A percentile compares a stretch with the other conserved stretches of the same genome.
Conservation (phyloP, 306 rosid genomes). For the Macrotyloma uniflorum region DNA sequence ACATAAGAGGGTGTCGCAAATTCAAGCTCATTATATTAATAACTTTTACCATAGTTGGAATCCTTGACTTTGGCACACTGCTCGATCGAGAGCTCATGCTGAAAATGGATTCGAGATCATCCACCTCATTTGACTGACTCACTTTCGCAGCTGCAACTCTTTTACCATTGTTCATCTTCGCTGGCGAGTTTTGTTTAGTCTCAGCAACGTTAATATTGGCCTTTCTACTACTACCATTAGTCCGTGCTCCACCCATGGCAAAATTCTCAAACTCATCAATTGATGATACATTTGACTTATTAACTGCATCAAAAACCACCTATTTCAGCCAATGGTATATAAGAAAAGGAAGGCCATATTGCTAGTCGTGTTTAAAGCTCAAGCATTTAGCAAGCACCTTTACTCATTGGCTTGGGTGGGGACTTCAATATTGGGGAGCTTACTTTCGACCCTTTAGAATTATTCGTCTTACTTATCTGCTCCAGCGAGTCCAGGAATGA, state of each 20-base stretch:
- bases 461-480: conserved; percentile 50
- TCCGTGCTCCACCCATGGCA: conserved; percentile 59
- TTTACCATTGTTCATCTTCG: conserved; percentile 46
- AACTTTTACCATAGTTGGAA: conserved; percentile 60
- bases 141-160: conserved; percentile 42
- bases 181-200: conserved; percentile 37
- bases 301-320: conserved; percentile 49
- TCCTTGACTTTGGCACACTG: conserved; percentile 85
- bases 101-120: conserved; percentile 82
- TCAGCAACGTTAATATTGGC: conserved; percentile 39
- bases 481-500: conserved; percentile 57
- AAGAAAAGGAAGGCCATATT: background rate
- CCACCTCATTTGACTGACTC: conserved; percentile 39
- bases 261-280: conserved; percentile 88
- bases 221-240: conserved; percentile 45
- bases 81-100: conserved; percentile 60
- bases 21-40: conserved; percentile 22
- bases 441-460: conserved; percentile 48
- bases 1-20: conserved; percentile 24
- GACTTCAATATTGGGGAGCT: conserved; percentile 58
- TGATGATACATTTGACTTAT: conserved; percentile 52
- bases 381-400: conserved; percentile 51
- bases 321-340: conserved; percentile 16
- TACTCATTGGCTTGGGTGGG: conserved; percentile 66
- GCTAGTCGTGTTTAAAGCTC: conserved; percentile 23